A percentile compares a stretch with the other conserved stretches of the same genome.
Conservation (phyloP, 2,329 filamentous ascomycete species). For the Hirsutella minnesotensis region DNA sequence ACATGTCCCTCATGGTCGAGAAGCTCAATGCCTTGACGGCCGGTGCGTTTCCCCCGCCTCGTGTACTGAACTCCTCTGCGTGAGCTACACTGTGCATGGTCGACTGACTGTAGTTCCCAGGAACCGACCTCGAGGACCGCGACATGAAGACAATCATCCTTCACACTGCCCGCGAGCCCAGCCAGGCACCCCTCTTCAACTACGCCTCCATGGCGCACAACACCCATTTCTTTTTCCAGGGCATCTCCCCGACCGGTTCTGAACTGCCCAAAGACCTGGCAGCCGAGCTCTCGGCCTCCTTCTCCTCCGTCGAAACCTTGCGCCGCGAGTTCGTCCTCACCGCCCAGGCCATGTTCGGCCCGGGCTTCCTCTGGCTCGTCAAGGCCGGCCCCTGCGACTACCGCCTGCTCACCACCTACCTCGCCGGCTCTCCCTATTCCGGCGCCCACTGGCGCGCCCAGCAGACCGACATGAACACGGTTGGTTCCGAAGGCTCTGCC, state of each 20-base stretch:
- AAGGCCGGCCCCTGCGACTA: constrained; percentile 36
- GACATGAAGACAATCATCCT: constrained; percentile 58
- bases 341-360: constrained; percentile 86
- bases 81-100: too few relatives aligned
- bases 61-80: too few relatives aligned
- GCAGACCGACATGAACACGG: constrained; percentile 57
- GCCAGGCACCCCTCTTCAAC: constrained; percentile 77
- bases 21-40: constrained; percentile 64
- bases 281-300: constrained; percentile 52
- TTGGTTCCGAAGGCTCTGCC: constrained; percentile 26
- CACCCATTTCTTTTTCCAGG: constrained; percentile 71
- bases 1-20: constrained; percentile 62
- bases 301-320: constrained; percentile 75
- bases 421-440: constrained; percentile 79
- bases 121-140: constrained; percentile 50
- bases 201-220: constrained; percentile 94
- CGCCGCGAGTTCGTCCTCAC: constrained; percentile 68
- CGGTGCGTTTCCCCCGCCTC: constrained; percentile 39
- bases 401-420: constrained; percentile 77
- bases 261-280: constrained; percentile 45
- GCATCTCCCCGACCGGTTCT: constrained; percentile 29
- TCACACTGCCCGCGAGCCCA: constrained; percentile 66
- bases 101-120: constrained; percentile 25
- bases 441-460: constrained; percentile 72
- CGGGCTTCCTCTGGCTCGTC: constrained; percentile 94